phyloP scores from a whole-genome alignment of 495 filamentous ascomycete species.

The Apiosordaria backusii region DNA sequence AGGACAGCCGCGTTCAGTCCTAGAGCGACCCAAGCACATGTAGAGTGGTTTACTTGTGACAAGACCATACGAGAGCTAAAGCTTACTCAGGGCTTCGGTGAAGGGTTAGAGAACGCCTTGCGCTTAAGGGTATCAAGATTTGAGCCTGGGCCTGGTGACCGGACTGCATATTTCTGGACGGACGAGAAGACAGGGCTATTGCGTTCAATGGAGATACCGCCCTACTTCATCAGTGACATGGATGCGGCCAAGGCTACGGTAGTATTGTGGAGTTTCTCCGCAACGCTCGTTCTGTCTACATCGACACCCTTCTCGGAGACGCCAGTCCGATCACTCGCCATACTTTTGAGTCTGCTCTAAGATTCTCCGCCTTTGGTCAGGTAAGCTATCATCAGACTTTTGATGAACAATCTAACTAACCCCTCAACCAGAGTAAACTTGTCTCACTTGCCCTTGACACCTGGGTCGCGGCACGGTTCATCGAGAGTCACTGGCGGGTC shows the following conservation, averaged over 20 bases:
- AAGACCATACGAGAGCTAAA: not conserved
- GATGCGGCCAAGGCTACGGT: not conserved
- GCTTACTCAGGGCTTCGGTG: not conserved
- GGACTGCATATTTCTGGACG: not conserved
- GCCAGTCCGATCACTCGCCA: not conserved
- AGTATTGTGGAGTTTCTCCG: not conserved
- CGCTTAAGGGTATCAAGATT: not conserved
- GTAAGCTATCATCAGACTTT: not conserved
- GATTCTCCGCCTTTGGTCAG: not conserved
- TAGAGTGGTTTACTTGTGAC: not conserved
- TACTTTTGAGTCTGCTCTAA: not conserved
- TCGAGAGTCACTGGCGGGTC: not conserved
- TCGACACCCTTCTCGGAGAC: not conserved
- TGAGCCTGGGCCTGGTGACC: not conserved
- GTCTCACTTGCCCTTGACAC: not conserved
- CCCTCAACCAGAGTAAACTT: not conserved
- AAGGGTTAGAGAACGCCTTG: not conserved
- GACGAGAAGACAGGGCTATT: not conserved
- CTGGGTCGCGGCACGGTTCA: not conserved
- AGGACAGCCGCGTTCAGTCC: too few relatives aligned
- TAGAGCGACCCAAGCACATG: not conserved
- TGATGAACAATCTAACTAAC: not conserved
- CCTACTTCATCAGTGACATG: not conserved
- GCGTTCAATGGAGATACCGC: not conserved
- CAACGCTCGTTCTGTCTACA: not conserved